Percentiles rank a stretch among this genome's conserved stretches.
These are phyloP conservation scores for Neovahlkampfia damariscottae DNA, from an alignment of 78 protist species.

Conservation along the genomic window DNA sequence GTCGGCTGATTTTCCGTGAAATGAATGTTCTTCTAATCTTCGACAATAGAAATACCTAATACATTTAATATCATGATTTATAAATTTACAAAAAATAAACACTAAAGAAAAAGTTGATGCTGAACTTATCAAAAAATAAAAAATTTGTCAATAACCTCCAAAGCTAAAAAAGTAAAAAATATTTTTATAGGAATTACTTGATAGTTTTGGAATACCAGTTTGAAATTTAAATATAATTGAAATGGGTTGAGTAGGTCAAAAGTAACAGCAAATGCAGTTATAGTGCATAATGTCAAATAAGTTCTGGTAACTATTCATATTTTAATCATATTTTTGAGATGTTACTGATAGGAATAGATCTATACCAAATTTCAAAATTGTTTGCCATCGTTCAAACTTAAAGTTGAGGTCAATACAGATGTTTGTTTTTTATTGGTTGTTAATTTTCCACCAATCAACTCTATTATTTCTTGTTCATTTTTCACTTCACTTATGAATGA, in stretches of 20 bases:
- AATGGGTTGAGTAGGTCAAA: conserved; percentile 20
- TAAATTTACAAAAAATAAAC: conserved; percentile 10
- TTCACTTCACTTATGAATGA: no score
- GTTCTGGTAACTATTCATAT: conserved; percentile 9
- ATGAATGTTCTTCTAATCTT: conserved; percentile 26
- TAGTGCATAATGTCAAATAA: not conserved
- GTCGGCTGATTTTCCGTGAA: conserved; percentile 4
- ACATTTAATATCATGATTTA: no score
- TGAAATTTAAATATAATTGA: not conserved
- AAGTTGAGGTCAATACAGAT: no score
- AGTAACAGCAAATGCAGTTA: conserved; percentile 21
- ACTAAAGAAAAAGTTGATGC: conserved; percentile 7
- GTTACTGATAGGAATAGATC: no score
- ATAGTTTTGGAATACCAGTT: not conserved
- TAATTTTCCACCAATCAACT: no score
- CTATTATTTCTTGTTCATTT: no score
- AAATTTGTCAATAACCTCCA: conserved; percentile 23
- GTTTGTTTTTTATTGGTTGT: no score
- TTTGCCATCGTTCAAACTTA: no score
- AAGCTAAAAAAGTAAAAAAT: not conserved
- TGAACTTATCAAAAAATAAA: conserved; percentile 14
- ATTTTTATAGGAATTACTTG: not conserved
- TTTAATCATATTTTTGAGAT: no score
- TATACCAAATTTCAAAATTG: no score
- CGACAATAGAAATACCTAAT: conserved; percentile 10